Evolutionary conservation across 2,329 filamentous ascomycete species (phyloP).

Genomic region (Fusarium virguliforme): DNA sequence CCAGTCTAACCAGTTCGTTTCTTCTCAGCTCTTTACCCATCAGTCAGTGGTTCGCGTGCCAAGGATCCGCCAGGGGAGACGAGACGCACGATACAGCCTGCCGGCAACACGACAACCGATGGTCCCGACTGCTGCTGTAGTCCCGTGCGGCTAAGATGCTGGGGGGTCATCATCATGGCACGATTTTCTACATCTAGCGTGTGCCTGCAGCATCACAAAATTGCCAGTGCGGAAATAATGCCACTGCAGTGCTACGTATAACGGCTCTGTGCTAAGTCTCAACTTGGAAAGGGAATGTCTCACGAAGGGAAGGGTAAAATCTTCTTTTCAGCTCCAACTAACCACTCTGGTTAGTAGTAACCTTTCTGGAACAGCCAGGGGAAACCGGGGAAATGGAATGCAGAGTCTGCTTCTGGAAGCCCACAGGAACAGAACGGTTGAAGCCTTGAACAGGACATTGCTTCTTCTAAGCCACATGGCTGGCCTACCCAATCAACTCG

Average conservation of each 20-base stretch:
- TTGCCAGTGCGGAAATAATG: not conserved
- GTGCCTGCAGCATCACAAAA: not conserved
- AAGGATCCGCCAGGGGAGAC: not conserved
- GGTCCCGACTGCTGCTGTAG: not conserved
- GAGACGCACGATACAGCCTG: constrained; percentile 1
- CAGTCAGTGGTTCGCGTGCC: not conserved
- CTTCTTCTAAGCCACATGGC: constrained; percentile 7
- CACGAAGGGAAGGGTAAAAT: not conserved
- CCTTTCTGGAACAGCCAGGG: constrained; percentile 1
- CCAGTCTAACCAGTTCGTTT: not conserved
- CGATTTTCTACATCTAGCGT: not conserved
- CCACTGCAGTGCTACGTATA: constrained; percentile 5
- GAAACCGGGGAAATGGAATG: not conserved
- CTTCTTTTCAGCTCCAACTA: not conserved
- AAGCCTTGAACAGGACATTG: not conserved
- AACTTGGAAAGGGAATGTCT: constrained; percentile 14
- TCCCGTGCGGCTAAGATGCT: not conserved
- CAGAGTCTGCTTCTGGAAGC: constrained; percentile 11
- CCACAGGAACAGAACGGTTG: not conserved
- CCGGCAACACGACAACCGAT: not conserved
- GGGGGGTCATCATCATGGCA: not conserved
- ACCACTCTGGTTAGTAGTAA: not conserved
- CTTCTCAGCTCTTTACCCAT: not conserved
- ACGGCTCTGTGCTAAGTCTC: constrained; percentile 2
- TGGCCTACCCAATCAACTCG: not conserved